Evolutionary conservation across 202 grass and related monocot genomes (phyloP), one percentile per base, ranked within the genome.

Genomic region (Brachypodium distachyon): DNA sequence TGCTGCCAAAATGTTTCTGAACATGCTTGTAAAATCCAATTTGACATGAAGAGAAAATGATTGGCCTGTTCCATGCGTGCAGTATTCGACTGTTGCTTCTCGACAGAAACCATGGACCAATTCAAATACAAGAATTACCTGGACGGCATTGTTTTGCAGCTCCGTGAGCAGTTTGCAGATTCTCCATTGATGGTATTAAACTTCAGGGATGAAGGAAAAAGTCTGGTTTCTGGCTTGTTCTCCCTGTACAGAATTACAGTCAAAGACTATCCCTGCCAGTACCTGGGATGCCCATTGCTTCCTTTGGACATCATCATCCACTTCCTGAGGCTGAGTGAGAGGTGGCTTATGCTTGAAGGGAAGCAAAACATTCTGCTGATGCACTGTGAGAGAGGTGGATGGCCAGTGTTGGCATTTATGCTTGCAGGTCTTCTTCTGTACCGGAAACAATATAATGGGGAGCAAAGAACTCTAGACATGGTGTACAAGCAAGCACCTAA

Each of bases 81-180:
- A 97, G 91, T 97, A 47, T 97, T 97, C 78, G 91, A 97, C 81
- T 94, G 89, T 68, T 94, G 94, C 79, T 97, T 97, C 77, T 94
- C 91, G 4, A 86, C 84, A 52, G 88, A 90, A 77, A 92, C 75
- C 70, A 87, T 94, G 87, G 89, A 84, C 72, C 76, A 84, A 78
- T 79, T 88, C 59, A 81, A 77, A 79, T 97, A 92, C 85, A 85
- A 77, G 65, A 83, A 79, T 77, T 97, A 97, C 40, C 51, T 97
- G 61, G 87, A 90, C 29, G 58, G 28, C 43, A 92, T 97, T 58
- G 50, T 97, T 63, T 57, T 77, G 22, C 91, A 94, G 79, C 87
- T 97, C 42, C 91, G 57, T 1, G 91, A 90, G 12, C 80, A 94
- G 57, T 94, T 88, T 73, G 37, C 77, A 38, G 89, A 88, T 66